Evolutionary conservation across 495 filamentous ascomycete species (phyloP).

Genomic region (Thermochaetoides thermophila): DNA sequence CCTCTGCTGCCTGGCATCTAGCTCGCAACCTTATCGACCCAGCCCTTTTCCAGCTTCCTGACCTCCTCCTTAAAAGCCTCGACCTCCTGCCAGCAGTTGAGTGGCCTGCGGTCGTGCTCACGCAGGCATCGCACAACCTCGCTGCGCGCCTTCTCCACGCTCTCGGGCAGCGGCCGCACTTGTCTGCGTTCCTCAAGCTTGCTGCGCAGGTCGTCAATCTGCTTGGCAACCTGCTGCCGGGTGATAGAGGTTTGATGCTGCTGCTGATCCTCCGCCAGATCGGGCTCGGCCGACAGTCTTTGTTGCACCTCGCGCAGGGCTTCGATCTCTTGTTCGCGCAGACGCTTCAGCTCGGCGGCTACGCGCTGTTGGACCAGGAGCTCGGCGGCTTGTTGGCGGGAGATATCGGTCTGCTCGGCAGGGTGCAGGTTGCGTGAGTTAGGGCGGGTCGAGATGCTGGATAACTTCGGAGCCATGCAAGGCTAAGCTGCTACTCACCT

Average conservation of each 20-base stretch:
- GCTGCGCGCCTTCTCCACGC: constrained; percentile 56
- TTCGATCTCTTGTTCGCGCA: constrained; percentile 41
- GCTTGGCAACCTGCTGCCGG: constrained; percentile 20
- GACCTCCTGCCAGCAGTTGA: constrained; percentile 95
- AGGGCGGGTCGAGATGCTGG: neutral
- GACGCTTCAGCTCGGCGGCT: constrained; percentile 62
- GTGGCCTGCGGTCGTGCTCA: constrained; percentile 71
- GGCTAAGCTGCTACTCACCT: constrained; percentile 42
- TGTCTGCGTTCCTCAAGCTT: constrained; percentile 64
- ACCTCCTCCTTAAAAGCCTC: constrained; percentile 81
- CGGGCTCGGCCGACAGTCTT: constrained; percentile 31
- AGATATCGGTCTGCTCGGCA: constrained; percentile 56
- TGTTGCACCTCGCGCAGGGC: constrained; percentile 48
- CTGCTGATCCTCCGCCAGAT: constrained; percentile 4
- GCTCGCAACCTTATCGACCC: constrained; percentile 68
- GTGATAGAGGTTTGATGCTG: constrained; percentile 6
- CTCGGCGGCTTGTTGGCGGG: constrained; percentile 69
- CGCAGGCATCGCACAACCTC: constrained; percentile 71
- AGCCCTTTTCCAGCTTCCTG: constrained; percentile 63
- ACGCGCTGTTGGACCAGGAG: constrained; percentile 83
- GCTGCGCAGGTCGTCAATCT: constrained; percentile 45
- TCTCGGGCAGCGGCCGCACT: constrained; percentile 43
- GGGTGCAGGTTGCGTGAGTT: neutral
- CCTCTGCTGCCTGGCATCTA: no score
- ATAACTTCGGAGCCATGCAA: neutral